Conservation (phyloP, 2,329 filamentous ascomycete species). For the Aspergillus hortae region DNA sequence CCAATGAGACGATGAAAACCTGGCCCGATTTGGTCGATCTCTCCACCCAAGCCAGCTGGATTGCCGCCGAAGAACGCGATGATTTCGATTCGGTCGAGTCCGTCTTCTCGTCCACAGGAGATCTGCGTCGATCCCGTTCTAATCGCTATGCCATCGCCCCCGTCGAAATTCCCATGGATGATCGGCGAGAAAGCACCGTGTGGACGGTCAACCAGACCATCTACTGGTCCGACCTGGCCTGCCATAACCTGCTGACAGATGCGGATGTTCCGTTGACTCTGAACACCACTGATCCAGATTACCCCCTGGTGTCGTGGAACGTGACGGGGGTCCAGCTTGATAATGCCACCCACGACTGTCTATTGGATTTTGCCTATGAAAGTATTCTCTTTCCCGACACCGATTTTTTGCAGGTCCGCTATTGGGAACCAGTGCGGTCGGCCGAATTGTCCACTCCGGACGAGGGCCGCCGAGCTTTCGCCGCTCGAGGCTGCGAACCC, state of each 20-base stretch:
- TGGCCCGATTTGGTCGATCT: constrained; percentile 28
- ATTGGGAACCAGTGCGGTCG: constrained; percentile 30
- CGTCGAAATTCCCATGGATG: constrained; percentile 25
- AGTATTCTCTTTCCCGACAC: constrained; percentile 26
- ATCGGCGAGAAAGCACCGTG: constrained; percentile 20
- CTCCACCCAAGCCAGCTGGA: constrained; percentile 28
- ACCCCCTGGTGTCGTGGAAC: constrained; percentile 25
- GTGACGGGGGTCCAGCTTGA: constrained; percentile 22
- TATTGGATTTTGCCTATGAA: constrained; percentile 27
- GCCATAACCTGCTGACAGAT: constrained; percentile 18
- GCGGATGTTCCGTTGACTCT: constrained; percentile 20
- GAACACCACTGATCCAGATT: constrained; percentile 13
- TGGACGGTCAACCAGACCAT: constrained; percentile 32
- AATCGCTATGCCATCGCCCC: constrained; percentile 28
- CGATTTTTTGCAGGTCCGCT: constrained; percentile 31
- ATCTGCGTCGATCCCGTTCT: constrained; percentile 23
- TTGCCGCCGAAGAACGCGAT: constrained; percentile 24
- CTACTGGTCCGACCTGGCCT: constrained; percentile 28
- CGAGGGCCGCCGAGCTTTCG: constrained; percentile 20
- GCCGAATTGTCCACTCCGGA: constrained; percentile 6
- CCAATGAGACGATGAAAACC: constrained; percentile 21
- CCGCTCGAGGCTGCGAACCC: constrained; percentile 22
- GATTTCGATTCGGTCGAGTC: constrained; percentile 20
- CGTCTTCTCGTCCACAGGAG: constrained; percentile 14
- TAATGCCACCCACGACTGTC: constrained; percentile 16